Percentiles rank a stretch among this genome's conserved stretches.
Evolutionary conservation across 2,329 filamentous ascomycete species (phyloP).

Genomic region (Colletotrichum higginsianum): DNA sequence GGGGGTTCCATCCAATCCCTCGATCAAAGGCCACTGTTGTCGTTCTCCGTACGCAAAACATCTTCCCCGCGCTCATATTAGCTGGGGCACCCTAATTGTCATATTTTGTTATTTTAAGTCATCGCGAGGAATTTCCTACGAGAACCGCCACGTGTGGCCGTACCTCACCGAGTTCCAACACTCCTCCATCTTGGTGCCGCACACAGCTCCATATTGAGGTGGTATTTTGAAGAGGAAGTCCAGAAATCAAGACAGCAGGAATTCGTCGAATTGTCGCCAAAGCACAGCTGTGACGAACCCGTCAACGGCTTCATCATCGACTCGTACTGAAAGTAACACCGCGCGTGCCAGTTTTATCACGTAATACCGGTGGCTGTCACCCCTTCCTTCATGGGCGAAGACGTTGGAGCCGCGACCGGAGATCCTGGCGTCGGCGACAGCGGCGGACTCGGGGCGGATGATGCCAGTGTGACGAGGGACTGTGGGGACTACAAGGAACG

Average conservation of each 20-base stretch:
- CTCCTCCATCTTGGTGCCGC: background rate
- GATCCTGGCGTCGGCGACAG: constrained; percentile 35
- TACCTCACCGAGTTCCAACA: constrained; percentile 10
- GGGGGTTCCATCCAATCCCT: constrained; percentile 3
- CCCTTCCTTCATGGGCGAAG: constrained; percentile 28
- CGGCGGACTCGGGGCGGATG: constrained; percentile 12
- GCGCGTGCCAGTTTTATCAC: background rate
- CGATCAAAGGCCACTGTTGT: background rate
- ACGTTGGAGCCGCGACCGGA: constrained; percentile 29
- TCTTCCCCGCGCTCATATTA: background rate
- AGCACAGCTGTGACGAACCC: background rate
- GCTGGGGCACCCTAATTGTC: background rate
- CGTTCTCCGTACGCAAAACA: background rate
- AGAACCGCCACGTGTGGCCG: constrained; percentile 17
- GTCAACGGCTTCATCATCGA: background rate
- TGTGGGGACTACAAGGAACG: constrained; percentile 28
- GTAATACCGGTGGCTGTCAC: background rate
- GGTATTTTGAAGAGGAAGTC: background rate
- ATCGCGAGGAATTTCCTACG: background rate
- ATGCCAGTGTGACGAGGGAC: constrained; percentile 5
- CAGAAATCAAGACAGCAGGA: background rate
- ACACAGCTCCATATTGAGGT: background rate
- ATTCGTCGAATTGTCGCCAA: too few relatives aligned
- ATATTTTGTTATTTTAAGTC: background rate
- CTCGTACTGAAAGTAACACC: background rate